Evolutionary conservation across 148 eudicot species (phyloP).

Genomic region (Drosera capensis): DNA sequence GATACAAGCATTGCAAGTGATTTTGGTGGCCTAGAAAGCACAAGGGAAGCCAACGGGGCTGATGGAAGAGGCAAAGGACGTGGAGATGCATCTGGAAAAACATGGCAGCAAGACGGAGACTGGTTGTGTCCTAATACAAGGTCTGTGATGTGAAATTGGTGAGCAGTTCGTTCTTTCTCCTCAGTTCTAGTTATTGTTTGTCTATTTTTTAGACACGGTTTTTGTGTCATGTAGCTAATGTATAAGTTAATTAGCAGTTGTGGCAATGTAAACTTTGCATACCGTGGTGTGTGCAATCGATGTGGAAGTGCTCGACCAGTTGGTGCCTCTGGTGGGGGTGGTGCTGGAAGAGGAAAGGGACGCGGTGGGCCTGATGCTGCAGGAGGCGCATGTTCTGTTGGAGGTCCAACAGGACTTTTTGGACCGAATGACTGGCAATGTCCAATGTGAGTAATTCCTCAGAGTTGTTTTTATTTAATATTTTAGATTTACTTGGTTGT

Average conservation of each 20-base stretch:
- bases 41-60: constrained; percentile 32
- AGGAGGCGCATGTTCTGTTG: constrained; percentile 35
- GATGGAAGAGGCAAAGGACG: constrained; percentile 67
- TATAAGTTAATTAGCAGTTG: constrained; percentile 47
- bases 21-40: constrained; percentile 28
- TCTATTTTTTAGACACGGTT: not conserved
- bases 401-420: constrained; percentile 73
- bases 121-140: constrained; percentile 98
- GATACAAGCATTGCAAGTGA: constrained; percentile 25
- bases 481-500: too few species aligned
- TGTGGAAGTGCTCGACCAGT: constrained; percentile 98
- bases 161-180: constrained; percentile 76
- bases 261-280: constrained; percentile 86
- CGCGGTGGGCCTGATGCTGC: constrained; percentile 57
- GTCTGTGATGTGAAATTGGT: constrained; percentile 97
- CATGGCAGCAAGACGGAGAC: constrained; percentile 99
- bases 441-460: constrained; percentile 64
- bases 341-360: constrained; percentile 86
- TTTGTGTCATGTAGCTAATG: constrained; percentile 13
- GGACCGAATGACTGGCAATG: constrained; percentile 99
- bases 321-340: constrained; percentile 59
- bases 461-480: too few species aligned
- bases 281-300: constrained; percentile 97
- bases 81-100: constrained; percentile 64
- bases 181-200: constrained; percentile 4